Evolutionary conservation across 2,329 filamentous ascomycete genomes (phyloP).

Genomic region (Ustulina deusta): DNA sequence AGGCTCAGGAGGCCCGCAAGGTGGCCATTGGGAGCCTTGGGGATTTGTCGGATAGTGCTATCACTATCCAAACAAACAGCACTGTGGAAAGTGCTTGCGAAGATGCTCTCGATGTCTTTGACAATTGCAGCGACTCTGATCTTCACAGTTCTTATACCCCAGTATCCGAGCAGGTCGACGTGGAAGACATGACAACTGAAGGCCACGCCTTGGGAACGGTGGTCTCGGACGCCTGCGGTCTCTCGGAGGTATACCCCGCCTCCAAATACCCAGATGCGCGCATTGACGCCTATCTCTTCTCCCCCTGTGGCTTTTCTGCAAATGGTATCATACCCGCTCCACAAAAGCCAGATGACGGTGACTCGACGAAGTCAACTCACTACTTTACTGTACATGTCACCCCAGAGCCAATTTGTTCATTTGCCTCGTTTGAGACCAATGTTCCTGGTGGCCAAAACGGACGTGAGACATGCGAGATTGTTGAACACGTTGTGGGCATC

Average conservation of each 20-base stretch:
- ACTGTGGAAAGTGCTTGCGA: slow-evolving; percentile 60
- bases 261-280: slow-evolving; percentile 90
- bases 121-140: slow-evolving; percentile 68
- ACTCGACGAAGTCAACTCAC: slow-evolving; percentile 71
- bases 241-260: slow-evolving; percentile 88
- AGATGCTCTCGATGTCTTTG: slow-evolving; percentile 82
- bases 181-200: slow-evolving; percentile 86
- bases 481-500: slow-evolving; percentile 93
- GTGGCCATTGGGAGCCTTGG: slow-evolving; percentile 70
- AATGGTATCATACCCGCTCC: slow-evolving; percentile 93
- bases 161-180: slow-evolving; percentile 69
- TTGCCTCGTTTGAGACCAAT: slow-evolving; percentile 98
- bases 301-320: slow-evolving; percentile 95
- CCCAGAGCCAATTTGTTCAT: slow-evolving; percentile 95
- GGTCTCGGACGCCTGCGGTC: slow-evolving; percentile 88
- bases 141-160: slow-evolving; percentile 68
- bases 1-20: slow-evolving; percentile 72
- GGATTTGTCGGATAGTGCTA: slow-evolving; percentile 64
- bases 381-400: slow-evolving; percentile 99
- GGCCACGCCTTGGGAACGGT: slow-evolving; percentile 93
- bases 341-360: slow-evolving; percentile 59
- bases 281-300: slow-evolving; percentile 96
- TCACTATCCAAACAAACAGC: slow-evolving; percentile 54
- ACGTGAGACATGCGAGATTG: slow-evolving; percentile 87
- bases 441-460: slow-evolving; percentile 90